Conservation (phyloP, 208 protist species). For the Kentomonas sorsogonicus region DNA sequence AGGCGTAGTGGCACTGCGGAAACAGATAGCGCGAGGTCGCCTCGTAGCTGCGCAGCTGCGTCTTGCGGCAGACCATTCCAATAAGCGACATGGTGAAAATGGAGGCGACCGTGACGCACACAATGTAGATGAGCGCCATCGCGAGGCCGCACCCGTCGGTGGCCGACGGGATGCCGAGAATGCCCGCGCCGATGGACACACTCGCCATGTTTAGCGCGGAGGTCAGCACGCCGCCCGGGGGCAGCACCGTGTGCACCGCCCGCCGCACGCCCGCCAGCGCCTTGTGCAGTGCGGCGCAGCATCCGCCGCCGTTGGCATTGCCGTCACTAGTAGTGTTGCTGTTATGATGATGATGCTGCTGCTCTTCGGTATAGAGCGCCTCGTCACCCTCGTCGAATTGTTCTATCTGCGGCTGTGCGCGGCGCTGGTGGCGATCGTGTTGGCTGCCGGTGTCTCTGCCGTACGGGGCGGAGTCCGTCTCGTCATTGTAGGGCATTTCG, state of each 20-base stretch:
- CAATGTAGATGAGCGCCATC: conserved; percentile 17
- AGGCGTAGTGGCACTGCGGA: neutral
- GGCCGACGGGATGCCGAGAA: conserved; percentile 23
- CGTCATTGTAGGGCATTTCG: too few species aligned
- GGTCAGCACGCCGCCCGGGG: conserved; percentile 12
- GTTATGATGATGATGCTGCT: too few species aligned
- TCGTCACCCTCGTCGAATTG: too few species aligned
- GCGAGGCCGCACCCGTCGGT: conserved; percentile 18
- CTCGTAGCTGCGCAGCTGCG: conserved; percentile 17
- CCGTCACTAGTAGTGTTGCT: too few species aligned
- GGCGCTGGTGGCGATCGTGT: too few species aligned
- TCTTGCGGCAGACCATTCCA: conserved; percentile 13
- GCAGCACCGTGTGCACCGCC: conserved; percentile 11
- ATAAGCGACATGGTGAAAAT: conserved; percentile 27
- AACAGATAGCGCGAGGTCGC: conserved; percentile 13
- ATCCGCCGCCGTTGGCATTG: too few species aligned
- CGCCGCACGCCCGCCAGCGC: too few species aligned
- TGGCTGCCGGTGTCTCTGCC: too few species aligned
- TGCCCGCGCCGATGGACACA: conserved; percentile 16
- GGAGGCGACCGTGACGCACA: conserved; percentile 14
- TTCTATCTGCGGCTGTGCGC: too few species aligned
- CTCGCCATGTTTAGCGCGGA: conserved; percentile 13
- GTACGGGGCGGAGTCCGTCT: too few species aligned
- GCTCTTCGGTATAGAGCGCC: too few species aligned
- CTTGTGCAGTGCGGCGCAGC: too few species aligned